phyloP scores from a whole-genome alignment of 768 basidiomycete genomes.

The Rickenella mellea region DNA sequence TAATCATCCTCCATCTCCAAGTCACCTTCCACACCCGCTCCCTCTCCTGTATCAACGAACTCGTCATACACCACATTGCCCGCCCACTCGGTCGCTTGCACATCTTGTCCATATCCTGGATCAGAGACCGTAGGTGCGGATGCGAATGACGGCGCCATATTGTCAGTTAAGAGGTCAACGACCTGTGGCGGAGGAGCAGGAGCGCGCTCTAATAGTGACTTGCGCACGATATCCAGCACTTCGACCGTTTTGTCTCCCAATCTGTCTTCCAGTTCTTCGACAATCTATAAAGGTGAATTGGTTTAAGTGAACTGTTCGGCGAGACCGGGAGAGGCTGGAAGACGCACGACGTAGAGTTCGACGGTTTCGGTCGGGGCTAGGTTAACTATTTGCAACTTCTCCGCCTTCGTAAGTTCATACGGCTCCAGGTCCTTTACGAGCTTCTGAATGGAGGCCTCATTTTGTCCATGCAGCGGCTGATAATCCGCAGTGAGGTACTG shows the following conservation, averaged over 20 bases:
- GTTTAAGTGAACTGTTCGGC: not conserved
- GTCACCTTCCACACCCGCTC: slow-evolving; percentile 60
- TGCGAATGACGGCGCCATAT: not conserved
- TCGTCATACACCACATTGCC: slow-evolving; percentile 30
- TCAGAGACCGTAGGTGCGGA: slow-evolving; percentile 6
- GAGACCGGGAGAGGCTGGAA: not conserved
- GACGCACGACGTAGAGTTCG: slow-evolving; percentile 80
- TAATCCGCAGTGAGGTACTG: slow-evolving; percentile 71
- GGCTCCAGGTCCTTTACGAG: slow-evolving; percentile 60
- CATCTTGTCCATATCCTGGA: slow-evolving; percentile 16
- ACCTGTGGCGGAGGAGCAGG: slow-evolving; percentile 5
- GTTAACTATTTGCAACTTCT: slow-evolving; percentile 90
- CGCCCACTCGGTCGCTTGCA: slow-evolving; percentile 25
- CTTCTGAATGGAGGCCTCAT: slow-evolving; percentile 47
- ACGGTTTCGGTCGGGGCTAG: slow-evolving; percentile 74
- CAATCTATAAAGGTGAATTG: slow-evolving; percentile 43
- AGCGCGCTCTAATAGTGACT: slow-evolving; percentile 21
- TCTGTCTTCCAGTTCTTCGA: slow-evolving; percentile 86
- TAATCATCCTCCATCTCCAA: slow-evolving; percentile 58
- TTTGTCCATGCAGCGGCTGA: slow-evolving; percentile 61
- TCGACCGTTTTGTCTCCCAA: slow-evolving; percentile 62
- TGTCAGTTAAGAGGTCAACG: slow-evolving; percentile 1
- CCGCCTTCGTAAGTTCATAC: slow-evolving; percentile 76
- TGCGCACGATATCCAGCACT: slow-evolving; percentile 49
- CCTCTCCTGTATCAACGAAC: slow-evolving; percentile 61